Evolutionary conservation across 139 green algal genomes (phyloP), one percentile per base, ranked within the genome.

Genomic region (Zygnema circumcarinatum): DNA sequence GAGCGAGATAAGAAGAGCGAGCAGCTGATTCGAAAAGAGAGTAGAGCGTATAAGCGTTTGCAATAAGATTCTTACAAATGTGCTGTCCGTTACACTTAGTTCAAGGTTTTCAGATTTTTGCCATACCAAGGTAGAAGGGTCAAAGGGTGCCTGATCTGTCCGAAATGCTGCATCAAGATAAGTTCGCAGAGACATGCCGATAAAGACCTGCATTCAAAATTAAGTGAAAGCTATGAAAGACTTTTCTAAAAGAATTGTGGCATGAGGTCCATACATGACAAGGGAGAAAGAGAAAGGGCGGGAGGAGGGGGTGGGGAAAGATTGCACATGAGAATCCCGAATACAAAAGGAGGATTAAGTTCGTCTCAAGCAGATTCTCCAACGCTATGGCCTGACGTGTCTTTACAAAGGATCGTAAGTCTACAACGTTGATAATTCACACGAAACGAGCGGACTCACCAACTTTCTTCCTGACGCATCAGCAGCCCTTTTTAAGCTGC

Each of bases 161-260:
- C 92, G 92, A 40, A 88, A 86, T 22, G 96, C 96, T 0, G 97
- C 97, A 83, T 99, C 97, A 62, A 99, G 91, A 92, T 99, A 99
- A 21, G 93, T 96, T 39, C 92, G 94, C 39, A 99, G 92, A 31
- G 88, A 95, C 91, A 96, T 95, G 54, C 97, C 97, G 2, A 99
- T 91, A 92, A 99, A 99, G 81, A 91, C 95, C 87, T 91, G 87
- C n/a, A 20, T 32, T 29, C 25, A 2, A 42, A 80, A 84, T 0
- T 0, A 41, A 2, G 47, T 20, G 76, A 11, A 11, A 72, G 73
- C 73, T 21, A 47, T 21, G 25, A 32, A 25, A 25, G 32, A 80
- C 47, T 25, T 80, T 25, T 72, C 56, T 72, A 35, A 29, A 33
- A 47, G 21, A 80, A 80, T 80, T 80, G 21, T 22, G 22, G 21